phyloP scores from a whole-genome alignment of 2,329 filamentous ascomycete species.

The Penicillium thymicola region DNA sequence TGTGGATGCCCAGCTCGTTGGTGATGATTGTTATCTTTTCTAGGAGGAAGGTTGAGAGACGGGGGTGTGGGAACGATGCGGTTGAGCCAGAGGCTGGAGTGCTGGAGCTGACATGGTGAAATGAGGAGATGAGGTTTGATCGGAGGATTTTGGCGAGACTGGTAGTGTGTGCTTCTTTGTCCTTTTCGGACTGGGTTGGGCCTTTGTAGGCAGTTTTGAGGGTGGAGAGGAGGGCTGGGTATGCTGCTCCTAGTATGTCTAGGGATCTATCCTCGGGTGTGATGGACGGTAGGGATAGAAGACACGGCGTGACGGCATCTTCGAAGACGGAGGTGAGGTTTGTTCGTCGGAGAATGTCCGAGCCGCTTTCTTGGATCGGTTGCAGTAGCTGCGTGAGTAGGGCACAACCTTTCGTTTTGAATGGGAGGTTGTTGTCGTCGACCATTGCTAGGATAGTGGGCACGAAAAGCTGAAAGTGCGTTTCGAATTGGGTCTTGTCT shows the following conservation, averaged over 20 bases:
- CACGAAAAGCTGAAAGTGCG: constrained; percentile 45
- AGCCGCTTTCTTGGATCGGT: constrained; percentile 34
- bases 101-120: constrained; percentile 47
- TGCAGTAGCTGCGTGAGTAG: constrained; percentile 36
- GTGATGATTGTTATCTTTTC: constrained; percentile 28
- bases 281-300: constrained; percentile 73
- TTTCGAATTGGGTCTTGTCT: constrained; percentile 34
- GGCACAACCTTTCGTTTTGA: constrained; percentile 40
- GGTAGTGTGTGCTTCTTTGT: constrained; percentile 24
- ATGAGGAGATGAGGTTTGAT: constrained; percentile 38
- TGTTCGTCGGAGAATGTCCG: constrained; percentile 41
- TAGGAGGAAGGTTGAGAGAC: constrained; percentile 50
- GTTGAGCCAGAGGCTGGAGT: constrained; percentile 44
- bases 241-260: constrained; percentile 61
- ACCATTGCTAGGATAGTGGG: constrained; percentile 44
- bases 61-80: constrained; percentile 40
- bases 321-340: constrained; percentile 47
- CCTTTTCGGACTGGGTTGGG: constrained; percentile 21
- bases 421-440: constrained; percentile 39
- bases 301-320: constrained; percentile 55
- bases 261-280: constrained; percentile 71
- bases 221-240: constrained; percentile 63
- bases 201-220: constrained; percentile 43
- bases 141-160: constrained; percentile 30
- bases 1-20: constrained; percentile 35